A percentile compares a stretch with the other conserved stretches of the same genome.
Conservation (phyloP, 1,139 yeast genomes). For the Chernovozyma aurita region DNA sequence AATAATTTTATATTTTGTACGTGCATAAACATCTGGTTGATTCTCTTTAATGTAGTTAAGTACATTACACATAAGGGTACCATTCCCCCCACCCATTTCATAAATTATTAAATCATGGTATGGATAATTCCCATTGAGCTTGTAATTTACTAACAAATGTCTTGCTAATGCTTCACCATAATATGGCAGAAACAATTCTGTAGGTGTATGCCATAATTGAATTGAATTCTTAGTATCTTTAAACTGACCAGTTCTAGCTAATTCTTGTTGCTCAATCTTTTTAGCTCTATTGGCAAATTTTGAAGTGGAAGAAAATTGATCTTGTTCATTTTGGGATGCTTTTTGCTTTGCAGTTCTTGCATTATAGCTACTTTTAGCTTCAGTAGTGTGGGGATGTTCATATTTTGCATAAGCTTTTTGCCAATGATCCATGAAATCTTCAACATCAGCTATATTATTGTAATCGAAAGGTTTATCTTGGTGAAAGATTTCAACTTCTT, state of each 20-base stretch:
- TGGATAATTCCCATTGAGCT: conserved; percentile 56
- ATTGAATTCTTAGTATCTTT: conserved; percentile 36
- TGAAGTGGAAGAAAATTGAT: conserved; percentile 5
- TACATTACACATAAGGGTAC: conserved; percentile 79
- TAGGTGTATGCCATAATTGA: conserved; percentile 90
- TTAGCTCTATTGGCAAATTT: conserved; percentile 30
- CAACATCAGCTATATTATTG: conserved; percentile 54
- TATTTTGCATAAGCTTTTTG: conserved; percentile 58
- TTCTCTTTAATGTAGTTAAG: conserved; percentile 57
- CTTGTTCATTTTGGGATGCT: neutral
- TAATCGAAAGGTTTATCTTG: conserved; percentile 60
- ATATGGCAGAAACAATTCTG: conserved; percentile 76
- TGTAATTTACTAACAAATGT: conserved; percentile 65
- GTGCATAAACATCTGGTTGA: conserved; percentile 68
- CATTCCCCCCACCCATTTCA: conserved; percentile 92
- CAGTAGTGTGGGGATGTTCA: conserved; percentile 25
- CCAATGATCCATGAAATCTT: conserved; percentile 71
- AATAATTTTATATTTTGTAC: conserved; percentile 68
- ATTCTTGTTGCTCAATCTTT: conserved; percentile 28
- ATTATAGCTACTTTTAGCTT: conserved; percentile 7
- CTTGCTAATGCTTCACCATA: conserved; percentile 85
- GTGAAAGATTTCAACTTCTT: conserved; percentile 74
- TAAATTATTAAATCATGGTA: conserved; percentile 65
- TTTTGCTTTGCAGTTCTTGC: too few species aligned
- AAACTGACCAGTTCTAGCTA: conserved; percentile 9